Evolutionary conservation across 805 yeast genomes (phyloP).

Genomic region (Barnettozyma salicaria): DNA sequence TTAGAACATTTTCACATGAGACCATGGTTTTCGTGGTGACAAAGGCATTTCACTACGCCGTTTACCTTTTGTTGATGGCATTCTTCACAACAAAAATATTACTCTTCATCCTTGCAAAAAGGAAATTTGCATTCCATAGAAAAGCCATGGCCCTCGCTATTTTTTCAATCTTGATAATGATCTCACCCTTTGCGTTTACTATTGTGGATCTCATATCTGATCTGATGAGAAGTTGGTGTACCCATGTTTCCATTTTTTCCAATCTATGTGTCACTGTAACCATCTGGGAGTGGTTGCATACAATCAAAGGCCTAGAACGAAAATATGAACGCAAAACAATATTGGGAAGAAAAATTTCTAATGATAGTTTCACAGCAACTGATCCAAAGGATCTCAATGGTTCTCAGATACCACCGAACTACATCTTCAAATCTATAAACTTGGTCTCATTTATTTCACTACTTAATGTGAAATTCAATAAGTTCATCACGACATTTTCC

Average conservation of each 20-base stretch:
- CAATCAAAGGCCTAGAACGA: slow-evolving; percentile 45
- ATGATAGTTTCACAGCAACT: slow-evolving; percentile 34
- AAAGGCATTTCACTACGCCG: slow-evolving; percentile 26
- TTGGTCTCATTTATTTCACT: slow-evolving; percentile 13
- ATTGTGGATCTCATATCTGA: slow-evolving; percentile 32
- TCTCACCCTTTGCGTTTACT: slow-evolving; percentile 33
- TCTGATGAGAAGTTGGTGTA: slow-evolving; percentile 45
- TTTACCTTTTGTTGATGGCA: slow-evolving; percentile 28
- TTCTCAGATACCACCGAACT: slow-evolving; percentile 7
- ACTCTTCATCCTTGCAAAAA: slow-evolving; percentile 33
- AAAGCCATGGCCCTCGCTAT: slow-evolving; percentile 44
- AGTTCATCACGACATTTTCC: neutral
- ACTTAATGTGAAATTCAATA: slow-evolving; percentile 9
- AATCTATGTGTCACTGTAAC: slow-evolving; percentile 46
- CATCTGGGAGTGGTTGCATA: slow-evolving; percentile 63
- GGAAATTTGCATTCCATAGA: slow-evolving; percentile 40
- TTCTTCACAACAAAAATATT: slow-evolving; percentile 31
- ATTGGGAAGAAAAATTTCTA: slow-evolving; percentile 51
- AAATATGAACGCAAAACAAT: slow-evolving; percentile 49
- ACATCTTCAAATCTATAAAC: slow-evolving; percentile 19
- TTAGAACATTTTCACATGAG: slow-evolving; percentile 4
- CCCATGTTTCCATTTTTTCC: slow-evolving; percentile 39
- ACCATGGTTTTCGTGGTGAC: slow-evolving; percentile 11
- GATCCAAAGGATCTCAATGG: too few relatives aligned
- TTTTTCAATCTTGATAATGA: slow-evolving; percentile 36